phyloP scores from a whole-genome alignment of 495 filamentous ascomycete genomes.

The Trichoderma reesei region DNA sequence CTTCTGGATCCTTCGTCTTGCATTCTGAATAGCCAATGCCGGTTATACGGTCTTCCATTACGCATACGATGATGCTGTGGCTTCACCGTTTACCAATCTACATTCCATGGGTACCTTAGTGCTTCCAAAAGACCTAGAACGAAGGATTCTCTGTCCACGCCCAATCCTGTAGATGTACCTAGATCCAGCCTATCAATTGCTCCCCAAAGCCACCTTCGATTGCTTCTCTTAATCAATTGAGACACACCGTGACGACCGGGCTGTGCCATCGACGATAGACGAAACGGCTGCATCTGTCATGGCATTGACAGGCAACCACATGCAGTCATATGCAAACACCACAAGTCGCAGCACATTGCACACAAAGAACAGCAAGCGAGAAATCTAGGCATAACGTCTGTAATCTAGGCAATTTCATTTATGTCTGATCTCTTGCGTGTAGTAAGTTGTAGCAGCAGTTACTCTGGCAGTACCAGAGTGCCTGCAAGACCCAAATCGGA shows the following conservation, averaged over 20 bases:
- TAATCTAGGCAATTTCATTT: constrained; percentile 9
- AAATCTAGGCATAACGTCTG: background rate
- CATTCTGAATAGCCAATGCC: no score
- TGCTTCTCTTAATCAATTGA: background rate
- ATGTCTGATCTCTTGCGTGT: constrained; percentile 1
- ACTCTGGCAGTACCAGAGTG: background rate
- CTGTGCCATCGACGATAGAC: background rate
- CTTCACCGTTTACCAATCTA: no score
- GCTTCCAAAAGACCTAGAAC: no score
- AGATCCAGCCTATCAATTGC: background rate
- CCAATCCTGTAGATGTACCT: no score
- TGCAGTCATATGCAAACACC: constrained; percentile 2
- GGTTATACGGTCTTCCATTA: no score
- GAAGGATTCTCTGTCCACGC: no score
- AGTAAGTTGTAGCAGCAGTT: background rate
- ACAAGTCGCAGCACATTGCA: background rate
- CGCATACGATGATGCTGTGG: no score
- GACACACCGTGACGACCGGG: no score
- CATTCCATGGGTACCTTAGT: no score
- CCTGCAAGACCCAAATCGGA: background rate
- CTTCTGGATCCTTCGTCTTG: no score
- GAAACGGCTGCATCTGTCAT: background rate
- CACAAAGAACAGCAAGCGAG: background rate
- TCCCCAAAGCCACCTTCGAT: background rate
- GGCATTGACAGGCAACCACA: constrained; percentile 1